These are phyloP conservation scores for Candida manassasensis DNA, from an alignment of 805 yeast genomes.

Conservation along the genomic window DNA sequence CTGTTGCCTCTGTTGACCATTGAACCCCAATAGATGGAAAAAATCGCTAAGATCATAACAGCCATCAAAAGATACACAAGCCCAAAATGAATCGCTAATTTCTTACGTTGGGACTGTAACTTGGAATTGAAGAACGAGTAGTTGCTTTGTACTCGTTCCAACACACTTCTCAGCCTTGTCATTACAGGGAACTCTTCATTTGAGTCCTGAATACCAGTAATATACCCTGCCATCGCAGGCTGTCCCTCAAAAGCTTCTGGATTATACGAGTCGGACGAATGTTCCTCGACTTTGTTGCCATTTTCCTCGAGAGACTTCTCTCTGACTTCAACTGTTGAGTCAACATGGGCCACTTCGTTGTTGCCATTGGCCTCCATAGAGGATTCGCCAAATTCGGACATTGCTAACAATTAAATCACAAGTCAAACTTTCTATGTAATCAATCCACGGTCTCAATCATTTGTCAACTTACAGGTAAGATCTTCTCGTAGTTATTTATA, in stretches of 20 bases:
- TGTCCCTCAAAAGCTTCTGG: not conserved
- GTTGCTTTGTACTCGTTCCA: slow-evolving; percentile 22
- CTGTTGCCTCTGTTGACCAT: slow-evolving; percentile 25
- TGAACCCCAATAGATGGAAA: slow-evolving; percentile 41
- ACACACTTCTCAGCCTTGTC: slow-evolving; percentile 10
- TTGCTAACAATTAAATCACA: too few species aligned
- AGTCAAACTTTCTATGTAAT: too few species aligned
- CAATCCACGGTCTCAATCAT: too few species aligned
- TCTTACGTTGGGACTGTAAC: slow-evolving; percentile 17
- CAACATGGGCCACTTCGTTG: too few species aligned
- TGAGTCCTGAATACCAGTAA: not conserved
- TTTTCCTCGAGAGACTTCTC: too few species aligned
- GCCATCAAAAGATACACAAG: slow-evolving; percentile 29
- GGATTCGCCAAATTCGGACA: too few species aligned
- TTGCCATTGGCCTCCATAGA: too few species aligned
- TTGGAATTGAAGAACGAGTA: slow-evolving; percentile 29
- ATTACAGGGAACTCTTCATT: slow-evolving; percentile 2
- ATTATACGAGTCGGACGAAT: not conserved
- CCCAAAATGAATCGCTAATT: slow-evolving; percentile 14
- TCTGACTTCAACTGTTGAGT: too few species aligned
- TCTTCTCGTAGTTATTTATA: too few species aligned
- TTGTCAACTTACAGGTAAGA: too few species aligned
- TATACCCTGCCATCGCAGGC: not conserved
- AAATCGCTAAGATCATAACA: slow-evolving; percentile 25
- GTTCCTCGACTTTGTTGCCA: too few species aligned